Evolutionary conservation across 129 eudicot species (phyloP).

Genomic region (Calendula officinalis): DNA sequence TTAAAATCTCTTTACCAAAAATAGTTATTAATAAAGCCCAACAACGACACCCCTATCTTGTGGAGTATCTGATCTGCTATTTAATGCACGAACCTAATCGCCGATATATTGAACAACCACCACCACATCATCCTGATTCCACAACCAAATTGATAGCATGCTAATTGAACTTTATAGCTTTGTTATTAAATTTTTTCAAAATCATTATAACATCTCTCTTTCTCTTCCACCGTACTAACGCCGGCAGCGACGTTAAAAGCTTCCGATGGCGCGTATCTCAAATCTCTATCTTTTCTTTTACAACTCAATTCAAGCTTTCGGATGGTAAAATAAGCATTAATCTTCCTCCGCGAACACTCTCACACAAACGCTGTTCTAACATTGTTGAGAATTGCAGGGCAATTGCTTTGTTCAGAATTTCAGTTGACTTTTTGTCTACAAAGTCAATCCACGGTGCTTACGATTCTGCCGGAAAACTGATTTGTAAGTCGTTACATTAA

Average conservation of each 20-base stretch:
- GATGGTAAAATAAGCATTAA: conserved; percentile 51
- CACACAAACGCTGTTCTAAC: background rate
- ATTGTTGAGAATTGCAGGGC: conserved; percentile 49
- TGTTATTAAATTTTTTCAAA: background rate
- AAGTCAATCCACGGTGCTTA: conserved; percentile 56
- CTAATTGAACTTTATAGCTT: no score
- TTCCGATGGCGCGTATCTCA: conserved; percentile 39
- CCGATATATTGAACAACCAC: no score
- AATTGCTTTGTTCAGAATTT: conserved; percentile 46
- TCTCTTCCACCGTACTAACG: background rate
- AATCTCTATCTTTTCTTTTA: conserved; percentile 67
- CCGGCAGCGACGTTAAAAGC: background rate
- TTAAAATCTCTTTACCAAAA: no score
- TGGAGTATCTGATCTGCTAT: no score
- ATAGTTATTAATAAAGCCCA: no score
- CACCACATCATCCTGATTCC: no score
- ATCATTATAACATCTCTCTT: background rate
- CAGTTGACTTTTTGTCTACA: conserved; percentile 41
- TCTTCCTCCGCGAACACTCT: conserved; percentile 7
- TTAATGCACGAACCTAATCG: no score
- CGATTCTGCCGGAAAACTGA: conserved; percentile 66
- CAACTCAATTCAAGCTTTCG: conserved; percentile 72
- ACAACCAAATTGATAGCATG: no score
- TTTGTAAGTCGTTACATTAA: conserved; percentile 46
- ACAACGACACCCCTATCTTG: no score